A percentile compares a stretch with the other conserved stretches of the same genome.
phyloP scores from a whole-genome alignment of 208 protist genomes.

The Leishmania amazonensis region DNA sequence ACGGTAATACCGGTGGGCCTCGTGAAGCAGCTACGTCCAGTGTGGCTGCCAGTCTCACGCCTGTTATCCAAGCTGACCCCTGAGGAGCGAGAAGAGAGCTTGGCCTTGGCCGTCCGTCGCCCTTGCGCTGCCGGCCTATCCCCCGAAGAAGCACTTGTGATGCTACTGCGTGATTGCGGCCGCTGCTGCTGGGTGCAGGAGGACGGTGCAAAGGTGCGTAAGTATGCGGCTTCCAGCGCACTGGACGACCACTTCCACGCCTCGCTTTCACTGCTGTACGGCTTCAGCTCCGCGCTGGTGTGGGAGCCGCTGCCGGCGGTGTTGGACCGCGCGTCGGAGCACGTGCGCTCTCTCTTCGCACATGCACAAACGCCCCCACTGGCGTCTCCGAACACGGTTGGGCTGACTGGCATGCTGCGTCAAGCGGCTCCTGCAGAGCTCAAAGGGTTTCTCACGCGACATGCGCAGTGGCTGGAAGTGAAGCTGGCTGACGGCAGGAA shows the following conservation, averaged over 20 bases:
- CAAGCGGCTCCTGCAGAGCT: neutral
- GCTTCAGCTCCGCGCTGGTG: constrained; percentile 19
- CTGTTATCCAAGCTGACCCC: constrained; percentile 39
- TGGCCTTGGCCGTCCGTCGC: constrained; percentile 25
- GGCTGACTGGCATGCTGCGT: constrained; percentile 29
- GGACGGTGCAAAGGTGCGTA: constrained; percentile 36
- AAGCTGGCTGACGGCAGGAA: neutral
- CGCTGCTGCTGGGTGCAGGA: constrained; percentile 59
- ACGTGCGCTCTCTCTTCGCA: constrained; percentile 18
- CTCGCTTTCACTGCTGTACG: constrained; percentile 36
- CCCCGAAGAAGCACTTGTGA: constrained; percentile 18
- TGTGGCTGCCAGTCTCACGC: constrained; percentile 54
- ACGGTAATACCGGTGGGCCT: constrained; percentile 31
- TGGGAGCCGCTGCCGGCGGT: constrained; percentile 30
- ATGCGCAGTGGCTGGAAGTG: constrained; percentile 17
- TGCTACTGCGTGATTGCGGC: constrained; percentile 43
- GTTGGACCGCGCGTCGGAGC: constrained; percentile 19
- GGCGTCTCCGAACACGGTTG: constrained; percentile 13
- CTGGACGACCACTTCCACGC: constrained; percentile 71
- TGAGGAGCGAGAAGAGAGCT: constrained; percentile 12
- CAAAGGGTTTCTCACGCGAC: neutral
- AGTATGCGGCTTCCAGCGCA: constrained; percentile 45
- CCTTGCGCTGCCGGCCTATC: neutral
- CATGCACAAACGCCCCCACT: neutral
- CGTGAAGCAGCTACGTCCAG: constrained; percentile 45